phyloP scores from a whole-genome alignment of 2,329 filamentous ascomycete genomes.

The Ascochyta pisi region DNA sequence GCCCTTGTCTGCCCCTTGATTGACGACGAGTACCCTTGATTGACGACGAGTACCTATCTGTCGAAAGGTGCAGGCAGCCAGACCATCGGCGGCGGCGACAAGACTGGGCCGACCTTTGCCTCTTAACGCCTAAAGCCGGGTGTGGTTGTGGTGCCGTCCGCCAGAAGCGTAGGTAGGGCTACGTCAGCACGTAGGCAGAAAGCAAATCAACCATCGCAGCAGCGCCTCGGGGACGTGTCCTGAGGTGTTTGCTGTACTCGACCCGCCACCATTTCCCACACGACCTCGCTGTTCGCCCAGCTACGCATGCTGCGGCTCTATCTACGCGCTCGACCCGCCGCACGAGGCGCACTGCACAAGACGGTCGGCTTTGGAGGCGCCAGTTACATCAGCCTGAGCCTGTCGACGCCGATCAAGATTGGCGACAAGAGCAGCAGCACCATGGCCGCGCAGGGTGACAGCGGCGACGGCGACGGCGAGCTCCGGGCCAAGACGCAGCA shows the following conservation, averaged over 20 bases:
- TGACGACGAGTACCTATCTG: too few species aligned
- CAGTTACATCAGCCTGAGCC: slow-evolving; percentile 37
- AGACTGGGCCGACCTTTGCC: not conserved
- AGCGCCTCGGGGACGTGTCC: slow-evolving; percentile 26
- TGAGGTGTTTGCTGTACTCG: slow-evolving; percentile 24
- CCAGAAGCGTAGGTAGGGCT: slow-evolving; percentile 1
- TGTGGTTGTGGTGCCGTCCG: slow-evolving; percentile 5
- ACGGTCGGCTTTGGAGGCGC: slow-evolving; percentile 43
- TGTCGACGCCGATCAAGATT: slow-evolving; percentile 39
- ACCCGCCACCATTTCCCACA: slow-evolving; percentile 46
- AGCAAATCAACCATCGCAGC: slow-evolving; percentile 21
- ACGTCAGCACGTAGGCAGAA: slow-evolving; percentile 29
- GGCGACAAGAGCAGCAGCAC: slow-evolving; percentile 34
- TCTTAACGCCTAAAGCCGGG: slow-evolving; percentile 4
- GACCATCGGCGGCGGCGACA: slow-evolving; percentile 1
- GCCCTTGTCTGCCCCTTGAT: too few species aligned
- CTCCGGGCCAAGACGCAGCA: slow-evolving; percentile 48
- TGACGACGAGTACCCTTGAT: too few species aligned
- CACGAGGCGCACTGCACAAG: slow-evolving; percentile 30
- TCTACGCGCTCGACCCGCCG: slow-evolving; percentile 23
- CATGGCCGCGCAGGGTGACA: slow-evolving; percentile 37
- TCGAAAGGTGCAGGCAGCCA: not conserved
- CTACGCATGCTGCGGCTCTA: slow-evolving; percentile 46
- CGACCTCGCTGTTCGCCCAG: slow-evolving; percentile 32
- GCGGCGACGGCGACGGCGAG: slow-evolving; percentile 33